A percentile compares a stretch with the other conserved stretches of the same genome.
Evolutionary conservation across 202 grass and related monocot genomes (phyloP).

Genomic region (Brachypodium distachyon): DNA sequence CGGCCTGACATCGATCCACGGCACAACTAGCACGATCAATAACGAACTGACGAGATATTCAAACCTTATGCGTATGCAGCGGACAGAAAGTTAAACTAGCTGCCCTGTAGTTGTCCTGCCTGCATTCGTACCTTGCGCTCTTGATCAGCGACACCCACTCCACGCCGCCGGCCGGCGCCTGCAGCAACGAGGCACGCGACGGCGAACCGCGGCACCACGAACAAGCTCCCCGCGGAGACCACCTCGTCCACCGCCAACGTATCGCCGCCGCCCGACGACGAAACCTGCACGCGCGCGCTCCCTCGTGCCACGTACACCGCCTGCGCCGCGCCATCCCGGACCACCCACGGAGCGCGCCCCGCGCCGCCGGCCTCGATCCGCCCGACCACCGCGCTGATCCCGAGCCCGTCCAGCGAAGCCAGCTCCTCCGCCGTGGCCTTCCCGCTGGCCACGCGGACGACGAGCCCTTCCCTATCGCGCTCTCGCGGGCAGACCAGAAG

Average conservation of each 20-base stretch:
- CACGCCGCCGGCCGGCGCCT: not conserved
- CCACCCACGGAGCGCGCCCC: conserved; percentile 3
- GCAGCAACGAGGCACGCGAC: not conserved
- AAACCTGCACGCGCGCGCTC: conserved; percentile 21
- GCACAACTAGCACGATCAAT: not conserved
- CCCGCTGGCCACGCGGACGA: not conserved
- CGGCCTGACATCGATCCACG: not conserved
- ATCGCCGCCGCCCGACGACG: not conserved
- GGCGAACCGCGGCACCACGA: conserved; percentile 25
- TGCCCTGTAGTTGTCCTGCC: no score
- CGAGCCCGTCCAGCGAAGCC: not conserved
- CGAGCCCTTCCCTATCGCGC: conserved; percentile 5
- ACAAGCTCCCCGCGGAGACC: not conserved
- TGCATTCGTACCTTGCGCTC: conserved; percentile 17
- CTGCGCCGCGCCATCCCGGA: conserved; percentile 5
- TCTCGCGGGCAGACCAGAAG: not conserved
- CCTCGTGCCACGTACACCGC: conserved; percentile 13
- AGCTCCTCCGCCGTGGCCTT: not conserved
- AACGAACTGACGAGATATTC: no score
- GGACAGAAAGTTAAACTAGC: no score
- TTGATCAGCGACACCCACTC: conserved; percentile 39
- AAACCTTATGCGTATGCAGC: no score
- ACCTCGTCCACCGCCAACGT: not conserved
- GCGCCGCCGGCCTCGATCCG: not conserved
- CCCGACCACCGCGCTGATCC: not conserved